Conservation (phyloP, 2,329 filamentous ascomycete genomes). For the Cercospora janseana region DNA sequence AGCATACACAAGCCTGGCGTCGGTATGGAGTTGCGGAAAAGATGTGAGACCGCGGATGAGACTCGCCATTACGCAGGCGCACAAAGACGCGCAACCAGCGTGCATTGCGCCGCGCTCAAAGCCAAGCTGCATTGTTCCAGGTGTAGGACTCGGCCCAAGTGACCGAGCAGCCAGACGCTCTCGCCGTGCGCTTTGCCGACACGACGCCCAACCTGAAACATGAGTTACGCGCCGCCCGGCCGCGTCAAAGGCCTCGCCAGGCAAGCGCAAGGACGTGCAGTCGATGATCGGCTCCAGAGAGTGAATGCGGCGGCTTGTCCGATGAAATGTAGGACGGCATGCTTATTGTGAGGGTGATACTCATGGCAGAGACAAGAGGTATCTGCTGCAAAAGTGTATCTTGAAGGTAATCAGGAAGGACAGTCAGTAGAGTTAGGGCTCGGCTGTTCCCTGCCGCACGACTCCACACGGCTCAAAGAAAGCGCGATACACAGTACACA, state of each 20-base stretch:
- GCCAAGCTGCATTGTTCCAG: not conserved
- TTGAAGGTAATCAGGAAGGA: too few relatives aligned
- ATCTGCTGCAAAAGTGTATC: too few relatives aligned
- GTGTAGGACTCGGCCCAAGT: not conserved
- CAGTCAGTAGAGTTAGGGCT: not conserved
- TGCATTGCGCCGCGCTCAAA: slow-evolving; percentile 1
- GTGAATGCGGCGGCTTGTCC: not conserved
- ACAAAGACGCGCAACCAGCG: slow-evolving; percentile 3
- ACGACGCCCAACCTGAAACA: slow-evolving; percentile 12
- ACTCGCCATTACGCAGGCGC: slow-evolving; percentile 2
- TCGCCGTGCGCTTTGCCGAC: slow-evolving; percentile 10
- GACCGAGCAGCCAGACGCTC: slow-evolving; percentile 6
- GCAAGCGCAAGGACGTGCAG: not conserved
- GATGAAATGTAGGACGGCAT: too few relatives aligned
- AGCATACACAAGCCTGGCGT: slow-evolving; percentile 13
- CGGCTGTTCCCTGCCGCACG: not conserved
- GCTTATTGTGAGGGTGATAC: too few relatives aligned
- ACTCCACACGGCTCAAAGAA: slow-evolving; percentile 9
- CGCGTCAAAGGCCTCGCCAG: not conserved
- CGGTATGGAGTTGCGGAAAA: slow-evolving; percentile 1
- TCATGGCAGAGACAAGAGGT: too few relatives aligned
- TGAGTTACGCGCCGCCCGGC: slow-evolving; percentile 10
- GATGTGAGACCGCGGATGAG: slow-evolving; percentile 3
- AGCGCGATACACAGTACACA: slow-evolving; percentile 5
- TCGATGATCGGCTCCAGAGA: not conserved